Evolutionary conservation across 2,329 filamentous ascomycete genomes (phyloP), one percentile per base, ranked within the genome.

Genomic region (Phaeoacremonium minimum): DNA sequence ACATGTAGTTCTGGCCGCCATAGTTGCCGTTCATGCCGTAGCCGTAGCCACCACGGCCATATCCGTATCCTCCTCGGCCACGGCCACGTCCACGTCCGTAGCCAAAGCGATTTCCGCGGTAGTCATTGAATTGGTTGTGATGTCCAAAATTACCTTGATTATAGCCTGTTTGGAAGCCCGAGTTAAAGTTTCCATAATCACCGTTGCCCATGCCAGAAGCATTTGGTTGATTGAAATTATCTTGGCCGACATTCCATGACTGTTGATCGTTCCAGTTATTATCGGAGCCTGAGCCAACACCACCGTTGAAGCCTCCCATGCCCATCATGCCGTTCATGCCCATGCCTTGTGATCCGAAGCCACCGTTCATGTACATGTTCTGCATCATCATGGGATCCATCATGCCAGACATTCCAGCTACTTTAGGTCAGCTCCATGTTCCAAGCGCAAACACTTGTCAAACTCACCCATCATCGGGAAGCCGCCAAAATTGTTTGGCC

Each of bases 191-290:
- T 69, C 83, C 83, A 80, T 77, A 87, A 69, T 87, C 83, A 85
- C 82, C 80, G 73, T 75, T 74, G 67, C 80, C 81, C 77, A 86
- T 86, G 74, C 80, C 80, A 75, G 78, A 76, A 77, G 80, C 80
- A 85, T 80, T 87, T 85, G 80, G 76, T 77, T 83, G 71, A 81
- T 80, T 89, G 82, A 80, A 87, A 84, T 87, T 88, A 87, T 87
- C 83, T 83, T 85, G 83, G 74, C 80, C 78, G 74, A 80, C 78
- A 82, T 83, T 85, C 84, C 83, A 88, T 74, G 82, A 80, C 70
- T 86, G 82, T 69, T 84, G 83, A 72, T 75, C 75, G 73, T 83
- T 85, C 83, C 83, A 87, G 72, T 81, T 83, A 77, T 82, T 79
- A 77, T 83, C 82, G 74, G 80, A 76, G 62, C 79, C 77, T 57